Evolutionary conservation across 1,284 basidiomycete genomes (phyloP), one percentile per base, ranked within the genome.

Genomic region (Marasmius sp.): DNA sequence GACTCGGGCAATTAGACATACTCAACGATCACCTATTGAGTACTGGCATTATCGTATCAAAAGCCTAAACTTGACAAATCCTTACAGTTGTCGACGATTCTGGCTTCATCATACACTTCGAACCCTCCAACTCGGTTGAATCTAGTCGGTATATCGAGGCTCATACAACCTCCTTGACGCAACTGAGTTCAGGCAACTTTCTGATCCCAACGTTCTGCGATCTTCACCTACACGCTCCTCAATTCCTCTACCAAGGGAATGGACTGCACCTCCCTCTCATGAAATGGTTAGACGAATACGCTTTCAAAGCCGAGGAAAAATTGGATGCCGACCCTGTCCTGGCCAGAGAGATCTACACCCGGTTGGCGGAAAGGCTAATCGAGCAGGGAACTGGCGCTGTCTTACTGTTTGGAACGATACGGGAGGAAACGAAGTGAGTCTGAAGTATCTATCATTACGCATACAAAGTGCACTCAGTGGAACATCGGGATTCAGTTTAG

Each of bases 171-270:
- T 63, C 67, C 4, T 61, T 65, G 4, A 61, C 78, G 45, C 72
- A 70, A 33, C 62, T 73, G 14, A 51, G 48, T 3, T 52, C 64
- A 2, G 87, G 88, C 22, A 81, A 79, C 49, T 93, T 94, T 73
- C 64, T 95, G 41, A 67, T 92, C 6, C 92, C 93, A 0, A 85
- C 87, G 0, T 95, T 94, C 72, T 85, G 84, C 65, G 93, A 94
- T 72, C 77, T 92, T 9, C 93, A 94, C 70, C 80, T 94, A 0
- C 93, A 95, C 71, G 92, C 92, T 0, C 92, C 93, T 1, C 93
- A 95, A 70, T 94, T 91, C 70, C 79, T 94, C 43, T 94, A 94
- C 64, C 89, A 92, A 64, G 93, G 93, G 2, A 93, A 87, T 6
- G 93, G 93, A 0, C 80, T 94, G 6, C 90, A 95, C 70, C 81